These are phyloP conservation scores for Hyphodiscus sp. DNA, from an alignment of 2,329 filamentous ascomycete species.

Conservation along the genomic window DNA sequence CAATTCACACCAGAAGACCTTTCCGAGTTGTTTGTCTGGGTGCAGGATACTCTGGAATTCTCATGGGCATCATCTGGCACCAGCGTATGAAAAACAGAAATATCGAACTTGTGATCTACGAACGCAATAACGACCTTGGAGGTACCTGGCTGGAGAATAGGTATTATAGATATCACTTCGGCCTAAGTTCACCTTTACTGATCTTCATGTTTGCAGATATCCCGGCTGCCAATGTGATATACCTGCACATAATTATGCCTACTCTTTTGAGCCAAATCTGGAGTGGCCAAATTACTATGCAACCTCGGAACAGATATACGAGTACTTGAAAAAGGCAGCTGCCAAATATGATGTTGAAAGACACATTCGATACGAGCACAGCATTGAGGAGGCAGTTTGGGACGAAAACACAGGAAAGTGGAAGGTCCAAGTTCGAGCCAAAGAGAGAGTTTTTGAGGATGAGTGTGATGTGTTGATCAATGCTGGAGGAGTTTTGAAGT, in stretches of 20 bases:
- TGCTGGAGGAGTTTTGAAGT: slow-evolving; percentile 29
- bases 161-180: slow-evolving; percentile 33
- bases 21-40: too few species aligned
- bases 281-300: slow-evolving; percentile 52
- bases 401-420: slow-evolving; percentile 43
- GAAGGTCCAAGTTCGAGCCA: slow-evolving; percentile 39
- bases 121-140: slow-evolving; percentile 41
- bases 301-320: slow-evolving; percentile 49
- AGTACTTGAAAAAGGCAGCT: slow-evolving; percentile 45
- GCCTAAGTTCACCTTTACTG: not conserved
- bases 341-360: slow-evolving; percentile 46
- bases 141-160: slow-evolving; percentile 49
- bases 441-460: slow-evolving; percentile 21
- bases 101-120: too few species aligned
- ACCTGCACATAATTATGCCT: slow-evolving; percentile 48
- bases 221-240: slow-evolving; percentile 41
- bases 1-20: too few species aligned
- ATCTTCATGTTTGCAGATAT: not conserved
- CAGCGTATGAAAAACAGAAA: too few species aligned
- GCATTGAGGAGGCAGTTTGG: slow-evolving; percentile 46
- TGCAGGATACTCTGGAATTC: too few species aligned
- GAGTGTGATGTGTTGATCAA: slow-evolving; percentile 18
- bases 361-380: slow-evolving; percentile 49
- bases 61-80: too few species aligned
- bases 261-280: slow-evolving; percentile 50